Evolutionary conservation across 2,329 filamentous ascomycete genomes (phyloP), one percentile per base, ranked within the genome.

Genomic region (Phialophora tarda): DNA sequence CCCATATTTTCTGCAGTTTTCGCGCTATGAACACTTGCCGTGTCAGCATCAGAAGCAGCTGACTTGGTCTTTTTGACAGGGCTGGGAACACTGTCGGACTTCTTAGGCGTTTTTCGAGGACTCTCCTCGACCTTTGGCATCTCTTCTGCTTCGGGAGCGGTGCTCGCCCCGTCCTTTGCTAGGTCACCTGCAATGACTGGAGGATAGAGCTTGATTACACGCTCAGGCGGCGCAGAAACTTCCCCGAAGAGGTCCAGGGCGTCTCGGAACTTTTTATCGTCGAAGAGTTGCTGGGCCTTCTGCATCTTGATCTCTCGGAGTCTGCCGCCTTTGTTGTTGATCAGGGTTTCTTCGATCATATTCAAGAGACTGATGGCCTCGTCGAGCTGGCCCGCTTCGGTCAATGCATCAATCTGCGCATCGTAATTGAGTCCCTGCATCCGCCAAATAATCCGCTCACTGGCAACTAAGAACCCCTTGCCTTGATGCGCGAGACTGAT

Each of bases 401-500:
- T 88, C 28, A 99, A 84, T 71, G 95, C 88, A 66, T 93, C 87
- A 24, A 98, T 88, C 75, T 99, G 95, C 1, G 89, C 88, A 76
- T 97, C 92, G 75, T 99, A 99, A 71, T 93, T 91, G 44, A 93
- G 88, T 3, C 94, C 91, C 69, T 89, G 91, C 95, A 99, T 98
- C 73, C 95, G 90, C 95, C 95, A 99, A 44, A 99, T 91, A 38
- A 86, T 90, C 53, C 95, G 86, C 63, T 98, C 95, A 75, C 94
- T 97, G 23, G 90, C 90, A 59, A 98, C 93, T 66, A 98, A 86
- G 73, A 99, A 99, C 0, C 93, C 94, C 77, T 99, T 99, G 3
- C 92, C 95, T 0, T 93, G 93, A 79, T 99, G 95, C 0, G 94
- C 92, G n/a, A 99, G 82, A 74, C 94, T 97, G 70, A 94, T 90